A percentile compares a stretch with the other conserved stretches of the same genome.
phyloP scores from a whole-genome alignment of 1,284 basidiomycete species.

The Mycena citricolor region DNA sequence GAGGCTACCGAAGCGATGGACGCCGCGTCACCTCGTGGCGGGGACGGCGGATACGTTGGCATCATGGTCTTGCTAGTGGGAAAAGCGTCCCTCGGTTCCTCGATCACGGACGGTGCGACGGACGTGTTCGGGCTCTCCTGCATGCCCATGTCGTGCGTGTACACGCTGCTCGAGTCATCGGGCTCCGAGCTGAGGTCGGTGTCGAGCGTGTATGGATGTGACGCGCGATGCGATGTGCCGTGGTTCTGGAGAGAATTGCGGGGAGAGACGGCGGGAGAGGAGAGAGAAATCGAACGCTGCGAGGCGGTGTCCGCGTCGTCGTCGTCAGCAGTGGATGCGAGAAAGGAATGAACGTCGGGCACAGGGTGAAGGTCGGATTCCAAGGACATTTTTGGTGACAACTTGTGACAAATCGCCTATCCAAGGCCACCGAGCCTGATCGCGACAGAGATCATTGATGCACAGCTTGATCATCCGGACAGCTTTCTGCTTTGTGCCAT shows the following conservation, averaged over 20 bases:
- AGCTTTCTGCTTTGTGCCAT: too few species aligned
- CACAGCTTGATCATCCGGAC: too few species aligned
- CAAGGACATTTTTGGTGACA: constrained; percentile 20
- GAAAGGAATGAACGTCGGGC: constrained; percentile 16
- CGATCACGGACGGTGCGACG: constrained; percentile 47
- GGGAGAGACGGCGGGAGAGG: constrained; percentile 54
- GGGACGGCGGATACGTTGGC: constrained; percentile 59
- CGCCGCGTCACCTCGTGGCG: constrained; percentile 49
- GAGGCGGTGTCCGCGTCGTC: constrained; percentile 76
- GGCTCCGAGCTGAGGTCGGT: constrained; percentile 54
- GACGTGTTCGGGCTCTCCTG: constrained; percentile 53
- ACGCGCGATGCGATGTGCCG: constrained; percentile 42
- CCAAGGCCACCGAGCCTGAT: too few species aligned
- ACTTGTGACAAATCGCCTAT: constrained; percentile 11
- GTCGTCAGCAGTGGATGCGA: constrained; percentile 30
- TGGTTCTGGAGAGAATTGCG: constrained; percentile 36
- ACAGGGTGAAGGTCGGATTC: constrained; percentile 12
- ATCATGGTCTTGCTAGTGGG: constrained; percentile 26
- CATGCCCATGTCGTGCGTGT: constrained; percentile 38
- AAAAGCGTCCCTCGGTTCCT: too few species aligned
- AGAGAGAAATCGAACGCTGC: constrained; percentile 72
- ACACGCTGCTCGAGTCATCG: constrained; percentile 48
- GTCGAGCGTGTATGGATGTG: constrained; percentile 47
- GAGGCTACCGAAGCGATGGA: constrained; percentile 67
- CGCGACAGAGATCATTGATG: too few species aligned